Conservation (phyloP, 2,329 filamentous ascomycete genomes). For the Monilinia laxa region DNA sequence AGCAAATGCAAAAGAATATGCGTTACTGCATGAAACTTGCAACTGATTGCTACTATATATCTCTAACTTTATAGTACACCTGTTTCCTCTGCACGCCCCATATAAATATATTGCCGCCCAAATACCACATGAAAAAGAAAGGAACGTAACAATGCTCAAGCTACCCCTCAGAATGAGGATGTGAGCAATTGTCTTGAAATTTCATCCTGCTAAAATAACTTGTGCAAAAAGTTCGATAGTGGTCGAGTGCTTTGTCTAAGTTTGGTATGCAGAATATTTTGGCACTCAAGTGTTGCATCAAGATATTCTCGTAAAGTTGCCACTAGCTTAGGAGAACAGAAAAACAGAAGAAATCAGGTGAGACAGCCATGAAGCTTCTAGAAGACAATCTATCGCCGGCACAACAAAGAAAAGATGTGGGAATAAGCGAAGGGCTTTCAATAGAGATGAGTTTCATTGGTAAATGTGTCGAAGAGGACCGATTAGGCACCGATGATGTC, state of each 20-base stretch:
- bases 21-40: slow-evolving; percentile 12
- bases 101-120: slow-evolving; percentile 6
- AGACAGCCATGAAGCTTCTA: neutral
- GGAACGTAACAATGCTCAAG: slow-evolving; percentile 7
- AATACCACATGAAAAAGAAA: neutral
- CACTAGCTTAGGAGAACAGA: neutral
- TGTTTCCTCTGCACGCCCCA: neutral
- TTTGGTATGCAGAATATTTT: neutral
- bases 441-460: neutral
- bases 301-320: neutral
- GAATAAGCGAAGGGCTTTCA: too few relatives aligned
- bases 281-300: slow-evolving; percentile 14
- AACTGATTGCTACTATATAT: slow-evolving; percentile 9
- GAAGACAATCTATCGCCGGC: neutral
- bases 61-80: slow-evolving; percentile 11
- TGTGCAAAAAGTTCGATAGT: neutral
- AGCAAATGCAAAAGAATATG: neutral
- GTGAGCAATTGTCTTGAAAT: slow-evolving; percentile 3
- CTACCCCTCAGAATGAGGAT: neutral
- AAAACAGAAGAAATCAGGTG: neutral
- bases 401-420: too few relatives aligned
- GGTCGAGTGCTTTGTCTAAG: neutral
- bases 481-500: slow-evolving; percentile 20
- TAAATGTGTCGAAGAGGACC: neutral
- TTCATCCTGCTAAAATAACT: neutral